Percentiles rank a stretch among this genome's conserved stretches.
Conservation (phyloP, 192 early-diverging fungal species). For the Funneliformis mosseae region DNA sequence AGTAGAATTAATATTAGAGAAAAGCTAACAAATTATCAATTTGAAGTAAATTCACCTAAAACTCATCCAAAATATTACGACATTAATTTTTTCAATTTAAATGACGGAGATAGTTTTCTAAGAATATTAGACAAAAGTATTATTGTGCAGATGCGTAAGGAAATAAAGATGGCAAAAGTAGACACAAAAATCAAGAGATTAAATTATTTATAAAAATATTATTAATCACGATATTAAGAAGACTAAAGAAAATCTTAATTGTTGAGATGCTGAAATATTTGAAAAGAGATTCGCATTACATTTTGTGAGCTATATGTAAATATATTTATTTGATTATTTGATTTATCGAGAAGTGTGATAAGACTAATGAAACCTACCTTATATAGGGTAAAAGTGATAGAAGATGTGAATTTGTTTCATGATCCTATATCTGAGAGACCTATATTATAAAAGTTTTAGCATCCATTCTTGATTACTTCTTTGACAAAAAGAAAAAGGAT, state of each 20-base stretch:
- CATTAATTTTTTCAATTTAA: conserved; percentile 15
- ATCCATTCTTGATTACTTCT: not conserved
- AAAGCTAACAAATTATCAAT: not conserved
- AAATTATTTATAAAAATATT: conserved; percentile 9
- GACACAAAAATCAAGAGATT: conserved; percentile 10
- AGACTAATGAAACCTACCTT: conserved; percentile 11
- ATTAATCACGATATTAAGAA: conserved; percentile 16
- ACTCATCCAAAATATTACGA: conserved; percentile 12
- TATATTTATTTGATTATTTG: conserved; percentile 19
- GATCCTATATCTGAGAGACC: conserved; percentile 1
- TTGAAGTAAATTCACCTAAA: conserved; percentile 16
- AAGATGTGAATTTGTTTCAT: conserved; percentile 23
- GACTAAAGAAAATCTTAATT: conserved; percentile 18
- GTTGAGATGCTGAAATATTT: not conserved
- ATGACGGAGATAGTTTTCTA: not conserved
- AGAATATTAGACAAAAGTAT: conserved; percentile 7
- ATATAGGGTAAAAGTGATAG: conserved; percentile 2
- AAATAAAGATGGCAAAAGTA: conserved; percentile 5
- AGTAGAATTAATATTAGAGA: not conserved
- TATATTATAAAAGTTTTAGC: conserved; percentile 7
- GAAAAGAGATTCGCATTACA: not conserved
- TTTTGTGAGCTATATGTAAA: conserved; percentile 22
- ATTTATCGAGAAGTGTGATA: not conserved
- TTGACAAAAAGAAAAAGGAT: conserved; percentile 5
- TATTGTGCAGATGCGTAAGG: conserved; percentile 22